Evolutionary conservation across 768 basidiomycete species (phyloP).

Genomic region (Lactarius vividus): DNA sequence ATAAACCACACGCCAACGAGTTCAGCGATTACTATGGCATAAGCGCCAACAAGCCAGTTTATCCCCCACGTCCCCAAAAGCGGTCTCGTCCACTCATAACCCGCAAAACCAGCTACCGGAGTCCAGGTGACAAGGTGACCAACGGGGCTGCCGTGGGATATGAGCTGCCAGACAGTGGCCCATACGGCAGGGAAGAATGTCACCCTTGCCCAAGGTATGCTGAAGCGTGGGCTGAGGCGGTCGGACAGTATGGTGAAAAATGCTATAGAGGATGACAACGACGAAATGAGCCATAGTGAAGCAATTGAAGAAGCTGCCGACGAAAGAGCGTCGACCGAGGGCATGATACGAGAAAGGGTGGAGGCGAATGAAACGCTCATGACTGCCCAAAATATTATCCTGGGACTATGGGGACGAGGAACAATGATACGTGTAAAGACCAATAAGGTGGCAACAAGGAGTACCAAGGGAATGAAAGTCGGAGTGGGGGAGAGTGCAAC

Average conservation of each 20-base stretch:
- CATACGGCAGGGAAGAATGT: constrained; percentile 68
- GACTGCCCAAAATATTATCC: constrained; percentile 24
- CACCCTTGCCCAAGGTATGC: constrained; percentile 42
- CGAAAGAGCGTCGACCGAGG: constrained; percentile 51
- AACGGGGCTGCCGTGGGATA: constrained; percentile 58
- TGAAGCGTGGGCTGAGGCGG: constrained; percentile 36
- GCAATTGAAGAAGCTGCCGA: constrained; percentile 47
- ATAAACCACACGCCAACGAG: constrained; percentile 56
- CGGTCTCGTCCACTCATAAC: constrained; percentile 65
- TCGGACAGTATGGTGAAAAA: constrained; percentile 42
- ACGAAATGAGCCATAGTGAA: constrained; percentile 43
- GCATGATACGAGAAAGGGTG: constrained; percentile 30
- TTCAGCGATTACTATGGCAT: constrained; percentile 66
- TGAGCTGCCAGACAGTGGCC: constrained; percentile 56
- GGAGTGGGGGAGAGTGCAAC: constrained; percentile 35
- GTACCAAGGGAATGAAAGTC: constrained; percentile 32
- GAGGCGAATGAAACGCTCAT: constrained; percentile 32
- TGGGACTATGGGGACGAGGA: constrained; percentile 20
- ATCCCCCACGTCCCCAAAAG: constrained; percentile 55
- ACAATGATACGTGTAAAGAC: constrained; percentile 30
- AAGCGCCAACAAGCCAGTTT: constrained; percentile 76
- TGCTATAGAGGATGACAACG: constrained; percentile 39
- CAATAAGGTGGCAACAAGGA: constrained; percentile 33
- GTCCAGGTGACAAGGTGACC: constrained; percentile 75
- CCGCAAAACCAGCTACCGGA: constrained; percentile 48